phyloP scores from a whole-genome alignment of 495 filamentous ascomycete genomes.

The Talaromyces stipitatus region DNA sequence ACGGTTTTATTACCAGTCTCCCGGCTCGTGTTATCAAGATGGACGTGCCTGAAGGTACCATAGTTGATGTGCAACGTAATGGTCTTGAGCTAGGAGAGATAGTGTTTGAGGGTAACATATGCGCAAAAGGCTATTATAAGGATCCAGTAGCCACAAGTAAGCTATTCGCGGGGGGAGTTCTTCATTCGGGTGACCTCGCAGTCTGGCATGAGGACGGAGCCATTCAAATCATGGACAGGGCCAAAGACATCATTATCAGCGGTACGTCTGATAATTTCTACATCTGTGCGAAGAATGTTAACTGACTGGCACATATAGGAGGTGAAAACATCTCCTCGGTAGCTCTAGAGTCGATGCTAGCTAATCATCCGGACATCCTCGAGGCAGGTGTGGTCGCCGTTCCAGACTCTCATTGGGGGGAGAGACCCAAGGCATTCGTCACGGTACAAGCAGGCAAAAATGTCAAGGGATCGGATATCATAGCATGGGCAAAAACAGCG shows the following conservation, averaged over 20 bases:
- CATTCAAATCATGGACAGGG: constrained; percentile 85
- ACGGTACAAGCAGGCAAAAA: constrained; percentile 61
- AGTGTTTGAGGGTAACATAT: constrained; percentile 86
- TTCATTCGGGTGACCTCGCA: constrained; percentile 86
- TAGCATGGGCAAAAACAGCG: constrained; percentile 75
- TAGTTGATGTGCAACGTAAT: constrained; percentile 71
- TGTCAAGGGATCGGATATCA: constrained; percentile 62
- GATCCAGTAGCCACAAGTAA: constrained; percentile 80
- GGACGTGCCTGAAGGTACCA: constrained; percentile 54
- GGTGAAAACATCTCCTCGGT: constrained; percentile 97
- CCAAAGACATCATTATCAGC: constrained; percentile 97
- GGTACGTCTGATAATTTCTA: constrained; percentile 46
- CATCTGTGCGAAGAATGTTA: neutral
- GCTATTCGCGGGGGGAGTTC: constrained; percentile 78
- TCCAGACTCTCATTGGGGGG: constrained; percentile 86
- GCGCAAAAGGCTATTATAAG: constrained; percentile 85
- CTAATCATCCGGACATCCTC: constrained; percentile 77
- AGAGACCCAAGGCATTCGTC: constrained; percentile 87
- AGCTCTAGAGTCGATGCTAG: constrained; percentile 87
- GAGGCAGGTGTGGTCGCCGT: constrained; percentile 91
- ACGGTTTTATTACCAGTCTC: constrained; percentile 81
- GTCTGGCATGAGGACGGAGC: constrained; percentile 87
- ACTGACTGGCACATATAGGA: constrained; percentile 38
- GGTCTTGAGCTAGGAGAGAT: constrained; percentile 93
- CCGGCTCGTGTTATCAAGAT: constrained; percentile 78